Conservation (phyloP, 2,329 filamentous ascomycete species). For the Stemphylium lycopersici region DNA sequence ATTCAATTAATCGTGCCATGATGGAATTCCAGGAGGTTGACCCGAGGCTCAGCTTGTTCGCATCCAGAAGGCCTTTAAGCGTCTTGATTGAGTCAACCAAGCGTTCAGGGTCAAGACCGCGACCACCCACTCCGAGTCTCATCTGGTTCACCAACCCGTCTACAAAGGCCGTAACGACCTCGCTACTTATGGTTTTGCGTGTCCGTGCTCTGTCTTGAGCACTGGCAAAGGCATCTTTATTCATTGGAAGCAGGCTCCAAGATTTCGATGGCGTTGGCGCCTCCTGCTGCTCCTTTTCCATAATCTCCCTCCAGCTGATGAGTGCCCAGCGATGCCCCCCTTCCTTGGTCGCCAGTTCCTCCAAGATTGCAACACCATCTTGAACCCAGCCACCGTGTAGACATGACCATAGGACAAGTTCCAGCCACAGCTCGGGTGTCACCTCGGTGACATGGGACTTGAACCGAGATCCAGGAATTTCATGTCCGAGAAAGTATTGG, state of each 20-base stretch:
- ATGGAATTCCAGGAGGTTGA: constrained; percentile 54
- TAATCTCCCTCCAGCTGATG: constrained; percentile 53
- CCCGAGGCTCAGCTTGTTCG: constrained; percentile 48
- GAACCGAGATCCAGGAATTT: constrained; percentile 53
- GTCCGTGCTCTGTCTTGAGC: constrained; percentile 40
- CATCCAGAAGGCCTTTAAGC: constrained; percentile 48
- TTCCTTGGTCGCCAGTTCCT: constrained; percentile 31
- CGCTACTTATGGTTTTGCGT: constrained; percentile 61
- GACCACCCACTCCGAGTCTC: constrained; percentile 51
- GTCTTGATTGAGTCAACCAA: constrained; percentile 43
- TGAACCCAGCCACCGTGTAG: constrained; percentile 55
- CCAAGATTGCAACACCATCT: constrained; percentile 52
- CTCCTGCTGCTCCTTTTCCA: constrained; percentile 39
- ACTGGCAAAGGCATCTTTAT: constrained; percentile 22
- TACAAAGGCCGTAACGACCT: constrained; percentile 62
- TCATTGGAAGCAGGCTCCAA: constrained; percentile 36
- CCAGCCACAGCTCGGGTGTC: constrained; percentile 57
- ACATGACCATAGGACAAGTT: constrained; percentile 60
- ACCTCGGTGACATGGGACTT: constrained; percentile 50
- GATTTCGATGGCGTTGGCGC: constrained; percentile 14
- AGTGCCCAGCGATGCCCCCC: constrained; percentile 36
- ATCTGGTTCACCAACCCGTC: constrained; percentile 58
- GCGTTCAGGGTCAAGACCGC: constrained; percentile 46
- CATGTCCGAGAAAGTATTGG: constrained; percentile 50
- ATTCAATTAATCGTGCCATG: constrained; percentile 58